Percentiles rank a stretch among this genome's conserved stretches.
These are phyloP conservation scores for Immersiporthe knoxdaviesiana DNA, from an alignment of 2,329 filamentous ascomycete genomes.

Conservation along the genomic window DNA sequence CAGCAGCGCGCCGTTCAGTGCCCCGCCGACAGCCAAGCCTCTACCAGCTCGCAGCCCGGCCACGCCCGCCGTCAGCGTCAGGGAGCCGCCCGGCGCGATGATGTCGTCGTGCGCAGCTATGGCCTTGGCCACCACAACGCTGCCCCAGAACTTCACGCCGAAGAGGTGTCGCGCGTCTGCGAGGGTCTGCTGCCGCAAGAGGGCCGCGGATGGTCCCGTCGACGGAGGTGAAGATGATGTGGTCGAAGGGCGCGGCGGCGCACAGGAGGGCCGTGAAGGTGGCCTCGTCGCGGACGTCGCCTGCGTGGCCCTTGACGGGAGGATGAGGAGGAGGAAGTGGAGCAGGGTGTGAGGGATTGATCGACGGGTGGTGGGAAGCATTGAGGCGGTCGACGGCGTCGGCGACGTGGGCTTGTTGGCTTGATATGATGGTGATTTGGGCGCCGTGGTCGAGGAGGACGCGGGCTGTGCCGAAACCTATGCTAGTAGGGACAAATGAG, in stretches of 20 bases:
- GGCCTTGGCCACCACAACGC: constrained; percentile 41
- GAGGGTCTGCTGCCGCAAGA: constrained; percentile 39
- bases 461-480: constrained; percentile 44
- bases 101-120: constrained; percentile 44
- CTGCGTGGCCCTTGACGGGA: constrained; percentile 37
- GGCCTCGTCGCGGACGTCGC: constrained; percentile 41
- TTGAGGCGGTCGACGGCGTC: constrained; percentile 38
- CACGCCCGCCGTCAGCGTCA: constrained; percentile 44
- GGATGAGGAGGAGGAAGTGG: no score
- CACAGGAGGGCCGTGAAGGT: constrained; percentile 39
- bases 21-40: constrained; percentile 41
- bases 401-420: constrained; percentile 38
- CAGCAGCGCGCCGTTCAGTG: constrained; percentile 38
- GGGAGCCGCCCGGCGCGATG: constrained; percentile 41
- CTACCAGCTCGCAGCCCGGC: constrained; percentile 42
- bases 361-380: not conserved
- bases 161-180: constrained; percentile 42
- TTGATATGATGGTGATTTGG: constrained; percentile 41
- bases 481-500: constrained; percentile 32
- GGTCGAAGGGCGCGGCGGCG: constrained; percentile 41
- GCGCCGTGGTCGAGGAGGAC: constrained; percentile 43
- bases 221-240: constrained; percentile 44
- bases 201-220: constrained; percentile 44
- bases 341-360: not conserved
- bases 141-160: constrained; percentile 47